Percentiles rank a stretch among this genome's conserved stretches.
phyloP scores from a whole-genome alignment of 1,139 yeast species.

The Pichia sp. region DNA sequence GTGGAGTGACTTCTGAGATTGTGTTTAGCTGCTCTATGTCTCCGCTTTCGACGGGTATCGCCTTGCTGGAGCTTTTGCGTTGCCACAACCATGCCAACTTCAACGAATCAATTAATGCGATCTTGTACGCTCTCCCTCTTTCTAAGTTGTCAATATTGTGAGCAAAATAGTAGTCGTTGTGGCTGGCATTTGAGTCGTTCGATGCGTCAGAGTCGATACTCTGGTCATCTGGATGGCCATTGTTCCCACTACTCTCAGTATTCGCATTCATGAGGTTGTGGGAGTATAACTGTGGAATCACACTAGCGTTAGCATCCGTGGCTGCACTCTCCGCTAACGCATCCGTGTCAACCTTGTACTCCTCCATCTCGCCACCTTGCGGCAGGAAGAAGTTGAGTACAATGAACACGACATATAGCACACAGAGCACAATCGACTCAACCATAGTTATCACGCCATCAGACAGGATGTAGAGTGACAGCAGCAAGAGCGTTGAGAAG shows the following conservation, averaged over 20 bases:
- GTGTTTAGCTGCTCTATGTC: constrained; percentile 9
- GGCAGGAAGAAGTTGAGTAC: constrained; percentile 28
- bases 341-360: background rate
- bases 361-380: constrained; percentile 8
- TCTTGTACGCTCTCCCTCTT: constrained; percentile 24
- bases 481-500: constrained; percentile 26
- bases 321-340: background rate
- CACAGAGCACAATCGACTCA: constrained; percentile 46
- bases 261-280: background rate
- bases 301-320: background rate
- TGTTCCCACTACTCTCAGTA: background rate
- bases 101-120: constrained; percentile 30
- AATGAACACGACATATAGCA: constrained; percentile 39
- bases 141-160: constrained; percentile 28
- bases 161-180: constrained; percentile 20
- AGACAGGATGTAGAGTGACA: constrained; percentile 40
- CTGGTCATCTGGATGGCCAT: background rate
- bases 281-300: background rate
- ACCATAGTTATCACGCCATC: constrained; percentile 47
- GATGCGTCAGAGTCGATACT: constrained; percentile 2
- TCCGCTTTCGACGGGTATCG: background rate
- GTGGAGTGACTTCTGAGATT: constrained; percentile 3
- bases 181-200: constrained; percentile 10
- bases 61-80: constrained; percentile 6
- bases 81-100: constrained; percentile 23